Evolutionary conservation across 169 alveolate species (phyloP).

Genomic region (Plasmodium coatneyi): DNA sequence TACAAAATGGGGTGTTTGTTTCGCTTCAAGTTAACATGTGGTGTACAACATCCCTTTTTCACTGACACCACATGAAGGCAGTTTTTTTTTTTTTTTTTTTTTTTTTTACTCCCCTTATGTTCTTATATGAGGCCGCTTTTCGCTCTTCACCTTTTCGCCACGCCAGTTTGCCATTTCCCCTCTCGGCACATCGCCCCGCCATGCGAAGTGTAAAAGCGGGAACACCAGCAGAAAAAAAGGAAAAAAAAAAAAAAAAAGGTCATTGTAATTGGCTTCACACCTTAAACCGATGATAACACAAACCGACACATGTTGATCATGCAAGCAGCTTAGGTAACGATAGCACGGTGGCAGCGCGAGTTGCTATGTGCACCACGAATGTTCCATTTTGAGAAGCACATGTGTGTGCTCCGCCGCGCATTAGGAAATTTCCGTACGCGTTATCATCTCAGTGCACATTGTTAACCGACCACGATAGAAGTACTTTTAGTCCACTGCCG

Average conservation of each 20-base stretch:
- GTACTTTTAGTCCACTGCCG: background rate
- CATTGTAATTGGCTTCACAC: background rate
- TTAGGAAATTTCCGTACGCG: background rate
- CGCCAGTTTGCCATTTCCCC: background rate
- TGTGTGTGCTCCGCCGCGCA: conserved; percentile 68
- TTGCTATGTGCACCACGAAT: background rate
- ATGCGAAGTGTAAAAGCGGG: background rate
- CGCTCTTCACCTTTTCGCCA: background rate
- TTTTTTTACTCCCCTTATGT: background rate
- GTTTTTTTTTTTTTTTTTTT: no score
- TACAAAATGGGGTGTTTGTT: background rate
- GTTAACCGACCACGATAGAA: background rate
- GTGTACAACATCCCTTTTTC: background rate
- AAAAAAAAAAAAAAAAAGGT: background rate
- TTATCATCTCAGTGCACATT: background rate
- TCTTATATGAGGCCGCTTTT: background rate
- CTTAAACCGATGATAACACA: background rate
- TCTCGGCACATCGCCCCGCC: background rate
- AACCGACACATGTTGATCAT: background rate
- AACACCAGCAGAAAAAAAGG: background rate
- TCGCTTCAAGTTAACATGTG: background rate
- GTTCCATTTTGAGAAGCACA: background rate
- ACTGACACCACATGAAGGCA: background rate
- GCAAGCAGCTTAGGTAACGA: no score
- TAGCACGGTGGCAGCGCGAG: background rate